Conservation (phyloP, 2,329 filamentous ascomycete species). For the Alternaria gansuensis region DNA sequence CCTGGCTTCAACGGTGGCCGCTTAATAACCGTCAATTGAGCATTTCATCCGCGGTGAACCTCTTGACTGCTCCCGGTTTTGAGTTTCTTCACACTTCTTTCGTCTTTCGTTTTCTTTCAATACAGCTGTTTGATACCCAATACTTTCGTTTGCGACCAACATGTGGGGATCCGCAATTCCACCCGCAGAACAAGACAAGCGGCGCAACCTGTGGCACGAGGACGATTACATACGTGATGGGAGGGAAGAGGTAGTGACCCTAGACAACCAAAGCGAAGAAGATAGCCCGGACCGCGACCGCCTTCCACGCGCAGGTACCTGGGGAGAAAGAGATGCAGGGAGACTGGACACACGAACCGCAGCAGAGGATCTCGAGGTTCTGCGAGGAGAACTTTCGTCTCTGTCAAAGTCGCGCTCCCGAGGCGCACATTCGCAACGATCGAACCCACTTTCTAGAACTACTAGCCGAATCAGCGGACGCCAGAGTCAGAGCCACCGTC, state of each 20-base stretch:
- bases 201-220: slow-evolving; percentile 51
- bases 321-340: slow-evolving; percentile 69
- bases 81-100: not conserved
- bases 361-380: slow-evolving; percentile 67
- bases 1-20: not conserved
- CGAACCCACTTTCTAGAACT: slow-evolving; percentile 37
- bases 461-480: slow-evolving; percentile 43
- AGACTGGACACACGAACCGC: slow-evolving; percentile 62
- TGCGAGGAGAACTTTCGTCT: slow-evolving; percentile 64
- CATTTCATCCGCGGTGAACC: not conserved
- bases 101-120: not conserved
- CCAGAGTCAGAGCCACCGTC: slow-evolving; percentile 24
- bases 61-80: not conserved
- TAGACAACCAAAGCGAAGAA: slow-evolving; percentile 23
- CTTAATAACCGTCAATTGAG: slow-evolving; percentile 2
- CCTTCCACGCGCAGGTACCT: slow-evolving; percentile 58
- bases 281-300: slow-evolving; percentile 41
- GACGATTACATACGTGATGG: slow-evolving; percentile 32
- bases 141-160: slow-evolving; percentile 24
- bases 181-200: slow-evolving; percentile 35
- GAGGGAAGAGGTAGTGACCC: slow-evolving; percentile 26
- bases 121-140: slow-evolving; percentile 7
- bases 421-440: slow-evolving; percentile 33
- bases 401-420: slow-evolving; percentile 58
- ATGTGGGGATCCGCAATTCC: slow-evolving; percentile 37